phyloP scores from a whole-genome alignment of 1,139 yeast species.

The Suhomyces kunorum region DNA sequence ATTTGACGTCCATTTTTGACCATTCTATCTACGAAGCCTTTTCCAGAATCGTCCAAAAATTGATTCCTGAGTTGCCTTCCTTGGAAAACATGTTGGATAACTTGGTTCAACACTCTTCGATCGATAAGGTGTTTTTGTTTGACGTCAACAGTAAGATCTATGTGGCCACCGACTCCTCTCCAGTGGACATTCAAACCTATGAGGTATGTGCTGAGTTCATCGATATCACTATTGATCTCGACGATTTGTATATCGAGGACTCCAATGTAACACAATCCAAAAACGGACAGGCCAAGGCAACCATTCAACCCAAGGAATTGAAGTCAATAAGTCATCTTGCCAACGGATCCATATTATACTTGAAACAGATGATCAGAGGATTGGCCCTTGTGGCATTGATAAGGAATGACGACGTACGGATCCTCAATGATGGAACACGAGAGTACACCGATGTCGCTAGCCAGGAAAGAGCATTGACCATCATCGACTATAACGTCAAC shows the following conservation, averaged over 20 bases:
- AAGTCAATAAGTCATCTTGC: slow-evolving; percentile 74
- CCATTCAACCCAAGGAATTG: slow-evolving; percentile 34
- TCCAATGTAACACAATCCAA: slow-evolving; percentile 13
- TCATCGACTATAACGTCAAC: slow-evolving; percentile 87
- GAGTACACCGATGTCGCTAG: slow-evolving; percentile 9
- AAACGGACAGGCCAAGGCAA: slow-evolving; percentile 3
- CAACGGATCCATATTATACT: slow-evolving; percentile 78
- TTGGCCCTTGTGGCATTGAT: slow-evolving; percentile 87
- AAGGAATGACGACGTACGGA: slow-evolving; percentile 55
- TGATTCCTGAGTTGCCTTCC: slow-evolving; percentile 85
- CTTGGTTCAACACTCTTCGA: slow-evolving; percentile 82
- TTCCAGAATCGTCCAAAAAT: slow-evolving; percentile 86
- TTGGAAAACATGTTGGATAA: slow-evolving; percentile 87
- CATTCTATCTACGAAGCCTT: slow-evolving; percentile 96
- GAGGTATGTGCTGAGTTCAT: slow-evolving; percentile 97
- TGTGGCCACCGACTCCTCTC: slow-evolving; percentile 93
- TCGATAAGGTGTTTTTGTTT: slow-evolving; percentile 89
- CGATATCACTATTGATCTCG: slow-evolving; percentile 88
- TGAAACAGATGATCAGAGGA: slow-evolving; percentile 91
- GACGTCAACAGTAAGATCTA: slow-evolving; percentile 93
- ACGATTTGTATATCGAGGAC: slow-evolving; percentile 60
- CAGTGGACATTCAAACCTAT: slow-evolving; percentile 92
- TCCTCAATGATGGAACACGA: slow-evolving; percentile 4
- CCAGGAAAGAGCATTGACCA: slow-evolving; percentile 58
- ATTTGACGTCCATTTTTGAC: slow-evolving; percentile 90